Conservation (phyloP, 2,329 filamentous ascomycete species). For the Neonectria coccinea region DNA sequence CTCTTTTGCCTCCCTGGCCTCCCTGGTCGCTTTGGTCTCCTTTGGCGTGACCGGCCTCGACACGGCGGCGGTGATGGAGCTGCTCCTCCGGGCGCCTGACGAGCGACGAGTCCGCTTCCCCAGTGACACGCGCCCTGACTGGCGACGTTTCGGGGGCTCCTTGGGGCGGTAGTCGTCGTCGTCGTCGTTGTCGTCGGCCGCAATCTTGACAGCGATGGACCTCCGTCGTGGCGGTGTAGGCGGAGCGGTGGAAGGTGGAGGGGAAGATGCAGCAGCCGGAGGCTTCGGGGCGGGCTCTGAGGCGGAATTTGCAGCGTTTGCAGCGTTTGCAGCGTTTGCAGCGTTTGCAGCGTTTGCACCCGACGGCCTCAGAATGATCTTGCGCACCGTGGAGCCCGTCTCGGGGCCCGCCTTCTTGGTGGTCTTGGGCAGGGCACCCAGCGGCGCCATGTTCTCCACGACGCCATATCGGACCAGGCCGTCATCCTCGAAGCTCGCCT, state of each 20-base stretch:
- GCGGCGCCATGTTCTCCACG: conserved; percentile 83
- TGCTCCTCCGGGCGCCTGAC: conserved; percentile 37
- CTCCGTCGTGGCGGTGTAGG: conserved; percentile 45
- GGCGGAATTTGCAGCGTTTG: conserved; percentile 43
- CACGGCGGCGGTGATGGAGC: conserved; percentile 36
- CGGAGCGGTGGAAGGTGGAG: conserved; percentile 38
- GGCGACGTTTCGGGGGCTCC: conserved; percentile 49
- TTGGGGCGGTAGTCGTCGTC: conserved; percentile 60
- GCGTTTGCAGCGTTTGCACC: conserved; percentile 32
- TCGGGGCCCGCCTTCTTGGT: conserved; percentile 54
- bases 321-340: conserved; percentile 24
- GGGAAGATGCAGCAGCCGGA: conserved; percentile 39
- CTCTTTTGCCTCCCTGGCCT: conserved; percentile 30
- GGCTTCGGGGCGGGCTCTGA: conserved; percentile 37
- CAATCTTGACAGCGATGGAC: conserved; percentile 40
- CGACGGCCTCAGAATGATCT: conserved; percentile 60
- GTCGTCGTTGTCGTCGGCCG: conserved; percentile 51
- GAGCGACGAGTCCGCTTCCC: conserved; percentile 47
- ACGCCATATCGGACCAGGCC: conserved; percentile 81
- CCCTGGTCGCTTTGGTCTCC: conserved; percentile 33
- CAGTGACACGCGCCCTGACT: conserved; percentile 49
- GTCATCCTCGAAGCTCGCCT: conserved; percentile 81
- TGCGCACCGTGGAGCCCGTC: conserved; percentile 50
- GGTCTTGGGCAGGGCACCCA: conserved; percentile 78
- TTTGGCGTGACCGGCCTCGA: conserved; percentile 36